phyloP scores from a whole-genome alignment of 768 basidiomycete genomes.

The Trametes elegans region DNA sequence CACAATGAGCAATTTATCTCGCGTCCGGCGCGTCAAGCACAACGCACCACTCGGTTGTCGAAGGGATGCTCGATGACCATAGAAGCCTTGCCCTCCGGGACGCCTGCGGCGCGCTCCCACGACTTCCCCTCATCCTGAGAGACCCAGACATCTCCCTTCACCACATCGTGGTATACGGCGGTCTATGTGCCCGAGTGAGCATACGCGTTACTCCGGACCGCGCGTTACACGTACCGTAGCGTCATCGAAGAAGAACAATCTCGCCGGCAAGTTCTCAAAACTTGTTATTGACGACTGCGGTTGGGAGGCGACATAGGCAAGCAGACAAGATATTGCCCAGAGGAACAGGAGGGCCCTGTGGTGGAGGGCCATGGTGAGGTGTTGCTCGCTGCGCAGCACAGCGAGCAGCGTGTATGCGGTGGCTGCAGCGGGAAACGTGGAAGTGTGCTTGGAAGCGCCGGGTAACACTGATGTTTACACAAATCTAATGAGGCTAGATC shows the following conservation, averaged over 20 bases:
- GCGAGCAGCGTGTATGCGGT: slow-evolving; percentile 7
- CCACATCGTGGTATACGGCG: slow-evolving; percentile 80
- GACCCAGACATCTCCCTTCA: slow-evolving; percentile 66
- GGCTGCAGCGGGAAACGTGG: slow-evolving; percentile 12
- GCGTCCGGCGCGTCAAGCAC: not conserved
- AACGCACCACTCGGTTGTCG: slow-evolving; percentile 68
- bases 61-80: slow-evolving; percentile 88
- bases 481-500: not conserved
- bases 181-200: slow-evolving; percentile 36
- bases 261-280: slow-evolving; percentile 72
- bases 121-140: slow-evolving; percentile 86
- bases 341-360: slow-evolving; percentile 23
- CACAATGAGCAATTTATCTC: not conserved
- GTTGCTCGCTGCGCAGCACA: slow-evolving; percentile 24
- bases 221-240: slow-evolving; percentile 58
- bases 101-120: slow-evolving; percentile 53
- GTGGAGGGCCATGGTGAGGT: slow-evolving; percentile 24
- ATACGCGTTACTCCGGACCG: slow-evolving; percentile 6
- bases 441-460: slow-evolving; percentile 1
- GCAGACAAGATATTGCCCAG: slow-evolving; percentile 19
- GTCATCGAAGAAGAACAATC: slow-evolving; percentile 92
- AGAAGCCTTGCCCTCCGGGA: slow-evolving; percentile 53
- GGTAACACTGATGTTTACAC: not conserved
- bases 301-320: slow-evolving; percentile 25
- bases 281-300: slow-evolving; percentile 48